These are phyloP conservation scores for Leucocoprinus leucothites DNA, from an alignment of 768 basidiomycete species.

Conservation along the genomic window DNA sequence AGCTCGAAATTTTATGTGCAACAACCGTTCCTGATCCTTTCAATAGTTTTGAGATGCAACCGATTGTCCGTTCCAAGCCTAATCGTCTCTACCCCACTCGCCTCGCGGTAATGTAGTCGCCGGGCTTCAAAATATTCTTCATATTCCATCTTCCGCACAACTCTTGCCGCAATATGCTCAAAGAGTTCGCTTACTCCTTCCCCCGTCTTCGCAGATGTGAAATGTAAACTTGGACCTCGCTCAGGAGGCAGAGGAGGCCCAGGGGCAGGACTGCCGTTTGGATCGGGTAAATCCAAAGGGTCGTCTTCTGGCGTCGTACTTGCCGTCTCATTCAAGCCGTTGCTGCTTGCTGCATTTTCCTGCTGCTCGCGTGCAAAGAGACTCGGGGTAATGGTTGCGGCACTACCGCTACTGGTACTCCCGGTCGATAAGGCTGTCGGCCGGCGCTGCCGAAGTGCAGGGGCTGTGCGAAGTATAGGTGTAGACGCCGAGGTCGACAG, in stretches of 20 bases:
- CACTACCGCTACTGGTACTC: slow-evolving; percentile 44
- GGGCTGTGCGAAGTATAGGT: slow-evolving; percentile 19
- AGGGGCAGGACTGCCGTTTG: slow-evolving; percentile 2
- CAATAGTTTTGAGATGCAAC: slow-evolving; percentile 11
- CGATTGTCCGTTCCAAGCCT: slow-evolving; percentile 19
- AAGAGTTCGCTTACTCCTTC: slow-evolving; percentile 72
- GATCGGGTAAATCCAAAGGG: neutral
- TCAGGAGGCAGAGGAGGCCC: slow-evolving; percentile 33
- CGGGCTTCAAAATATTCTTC: slow-evolving; percentile 55
- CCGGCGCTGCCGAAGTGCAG: slow-evolving; percentile 18
- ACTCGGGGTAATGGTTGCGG: slow-evolving; percentile 59
- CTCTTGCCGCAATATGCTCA: slow-evolving; percentile 65
- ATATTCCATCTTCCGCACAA: slow-evolving; percentile 62
- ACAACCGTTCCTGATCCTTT: slow-evolving; percentile 10
- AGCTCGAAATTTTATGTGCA: slow-evolving; percentile 4
- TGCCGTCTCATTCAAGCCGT: neutral
- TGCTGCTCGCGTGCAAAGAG: slow-evolving; percentile 40
- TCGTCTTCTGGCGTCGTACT: neutral
- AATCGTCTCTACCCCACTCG: slow-evolving; percentile 34
- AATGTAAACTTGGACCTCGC: slow-evolving; percentile 62
- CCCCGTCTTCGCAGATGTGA: slow-evolving; percentile 78
- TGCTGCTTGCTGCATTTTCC: neutral
- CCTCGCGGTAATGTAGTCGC: slow-evolving; percentile 37
- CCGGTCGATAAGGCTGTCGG: slow-evolving; percentile 27
- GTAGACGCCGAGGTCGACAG: slow-evolving; percentile 1